Evolutionary conservation across 139 green algal species (phyloP), one percentile per base, ranked within the genome.

Genomic region (Chlamydomonas urium): DNA sequence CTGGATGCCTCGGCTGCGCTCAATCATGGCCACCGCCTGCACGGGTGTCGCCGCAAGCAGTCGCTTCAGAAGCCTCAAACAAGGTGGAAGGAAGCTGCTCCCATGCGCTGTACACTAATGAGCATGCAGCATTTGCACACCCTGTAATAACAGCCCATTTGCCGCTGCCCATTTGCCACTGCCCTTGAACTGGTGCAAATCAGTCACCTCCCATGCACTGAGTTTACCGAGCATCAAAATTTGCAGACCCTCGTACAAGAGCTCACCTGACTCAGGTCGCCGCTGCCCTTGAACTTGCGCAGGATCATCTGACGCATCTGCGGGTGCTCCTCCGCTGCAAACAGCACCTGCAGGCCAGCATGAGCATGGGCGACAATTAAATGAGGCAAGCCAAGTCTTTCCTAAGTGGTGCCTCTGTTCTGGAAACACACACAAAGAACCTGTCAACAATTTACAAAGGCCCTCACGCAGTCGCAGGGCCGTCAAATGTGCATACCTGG

Each of bases 231-330:
- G n/a, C n/a, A n/a, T n/a, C n/a, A n/a, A n/a, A n/a, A n/a, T n/a
- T n/a, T n/a, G n/a, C n/a, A n/a, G n/a, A n/a, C n/a, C n/a, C n/a
- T n/a, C n/a, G n/a, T n/a, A n/a, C 21, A 21, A 56, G 45, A 17
- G 17, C 45, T 32, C 26, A 63, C 53, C 26, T 63, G 53, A 53
- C 29, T 48, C 21, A 50, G 10, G 19, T 72, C 37, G 8, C 38
- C 0, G 75, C 72, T 47, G 73, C 42, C 26, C 73, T 32, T 56
- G 57, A 59, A 70, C 32, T 90, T 89, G 10, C 95, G 80, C 65
- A 84, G 65, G 26, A 97, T 94, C n/a, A 99, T 58, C 0, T 84
- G 71, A 23, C 67, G 33, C 36, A 97, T 83, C 68, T 87, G 73
- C 1, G 71, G 78, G 47, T 76, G 53, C 71, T 93, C 81, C 63